A percentile compares a stretch with the other conserved stretches of the same genome.
phyloP scores from a whole-genome alignment of 192 early-diverging fungal genomes.

The Coemansia sp. region DNA sequence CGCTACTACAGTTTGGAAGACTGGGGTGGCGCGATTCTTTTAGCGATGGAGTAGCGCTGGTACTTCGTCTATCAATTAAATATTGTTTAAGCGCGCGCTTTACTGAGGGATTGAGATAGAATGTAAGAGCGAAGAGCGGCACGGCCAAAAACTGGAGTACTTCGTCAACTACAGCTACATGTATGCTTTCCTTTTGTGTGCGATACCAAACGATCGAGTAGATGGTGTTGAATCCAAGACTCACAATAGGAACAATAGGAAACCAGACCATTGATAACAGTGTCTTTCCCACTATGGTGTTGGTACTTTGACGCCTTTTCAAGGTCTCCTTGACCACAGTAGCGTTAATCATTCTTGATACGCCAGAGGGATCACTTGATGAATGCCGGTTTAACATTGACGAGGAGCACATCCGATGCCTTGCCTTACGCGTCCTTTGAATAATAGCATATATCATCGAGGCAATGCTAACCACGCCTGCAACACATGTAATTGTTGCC shows the following conservation, averaged over 20 bases:
- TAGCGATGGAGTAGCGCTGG: background rate
- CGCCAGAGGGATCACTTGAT: background rate
- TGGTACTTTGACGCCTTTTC: constrained; percentile 15
- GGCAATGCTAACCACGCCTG: constrained; percentile 22
- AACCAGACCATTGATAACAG: constrained; percentile 40
- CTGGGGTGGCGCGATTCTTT: background rate
- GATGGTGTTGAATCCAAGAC: constrained; percentile 27
- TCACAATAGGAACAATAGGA: constrained; percentile 29
- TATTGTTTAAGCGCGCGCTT: constrained; percentile 20
- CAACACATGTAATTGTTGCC: constrained; percentile 11
- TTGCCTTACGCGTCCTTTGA: constrained; percentile 1
- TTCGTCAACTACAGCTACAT: constrained; percentile 16
- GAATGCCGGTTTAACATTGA: background rate
- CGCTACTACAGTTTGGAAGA: too few relatives aligned
- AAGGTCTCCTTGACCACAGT: constrained; percentile 19
- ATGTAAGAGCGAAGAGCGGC: constrained; percentile 28
- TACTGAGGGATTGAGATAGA: constrained; percentile 37
- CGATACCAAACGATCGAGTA: constrained; percentile 30
- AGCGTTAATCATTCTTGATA: background rate
- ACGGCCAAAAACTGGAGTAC: constrained; percentile 37
- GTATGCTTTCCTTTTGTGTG: constrained; percentile 6
- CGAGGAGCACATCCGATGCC: background rate
- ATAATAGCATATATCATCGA: constrained; percentile 12
- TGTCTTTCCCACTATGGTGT: constrained; percentile 18
- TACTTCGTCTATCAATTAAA: constrained; percentile 8